Evolutionary conservation across 352 stramenopile genomes (phyloP).

Genomic region (Globisporangium canariense): DNA sequence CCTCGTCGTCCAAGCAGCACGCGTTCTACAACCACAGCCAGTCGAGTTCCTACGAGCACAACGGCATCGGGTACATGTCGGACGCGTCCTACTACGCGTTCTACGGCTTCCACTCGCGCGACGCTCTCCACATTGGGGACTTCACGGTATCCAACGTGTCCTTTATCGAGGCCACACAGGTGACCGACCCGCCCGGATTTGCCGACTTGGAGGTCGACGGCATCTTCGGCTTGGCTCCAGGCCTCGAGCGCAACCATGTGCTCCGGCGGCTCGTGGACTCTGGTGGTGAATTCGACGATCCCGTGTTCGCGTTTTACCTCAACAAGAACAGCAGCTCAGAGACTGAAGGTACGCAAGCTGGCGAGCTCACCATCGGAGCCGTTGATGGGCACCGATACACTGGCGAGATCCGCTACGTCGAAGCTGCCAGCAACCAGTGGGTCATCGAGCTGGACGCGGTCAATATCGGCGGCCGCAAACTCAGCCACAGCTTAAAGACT

Average conservation of each 20-base stretch:
- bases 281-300: conserved; percentile 8
- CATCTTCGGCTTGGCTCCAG: not conserved
- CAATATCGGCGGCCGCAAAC: not conserved
- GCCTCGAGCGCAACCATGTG: not conserved
- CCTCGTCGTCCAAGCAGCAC: not conserved
- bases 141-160: not conserved
- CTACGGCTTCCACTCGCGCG: conserved; percentile 14
- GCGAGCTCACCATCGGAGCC: conserved; percentile 13
- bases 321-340: not conserved
- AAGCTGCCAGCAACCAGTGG: not conserved
- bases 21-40: conserved; percentile 13
- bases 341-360: not conserved
- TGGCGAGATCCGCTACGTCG: conserved; percentile 9
- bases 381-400: conserved; percentile 7
- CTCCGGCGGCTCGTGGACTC: conserved; percentile 13
- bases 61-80: not conserved
- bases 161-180: conserved; percentile 4
- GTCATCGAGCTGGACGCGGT: conserved; percentile 9
- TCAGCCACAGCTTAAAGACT: not conserved
- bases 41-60: conserved; percentile 13
- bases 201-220: not conserved
- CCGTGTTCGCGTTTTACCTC: conserved; percentile 16
- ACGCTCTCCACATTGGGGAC: conserved; percentile 1
- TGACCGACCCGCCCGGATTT: not conserved
- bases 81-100: not conserved